Base-by-base conservation (phyloP, 2,329 filamentous ascomycete species). In the Ceratocystis albifundus region DNA sequence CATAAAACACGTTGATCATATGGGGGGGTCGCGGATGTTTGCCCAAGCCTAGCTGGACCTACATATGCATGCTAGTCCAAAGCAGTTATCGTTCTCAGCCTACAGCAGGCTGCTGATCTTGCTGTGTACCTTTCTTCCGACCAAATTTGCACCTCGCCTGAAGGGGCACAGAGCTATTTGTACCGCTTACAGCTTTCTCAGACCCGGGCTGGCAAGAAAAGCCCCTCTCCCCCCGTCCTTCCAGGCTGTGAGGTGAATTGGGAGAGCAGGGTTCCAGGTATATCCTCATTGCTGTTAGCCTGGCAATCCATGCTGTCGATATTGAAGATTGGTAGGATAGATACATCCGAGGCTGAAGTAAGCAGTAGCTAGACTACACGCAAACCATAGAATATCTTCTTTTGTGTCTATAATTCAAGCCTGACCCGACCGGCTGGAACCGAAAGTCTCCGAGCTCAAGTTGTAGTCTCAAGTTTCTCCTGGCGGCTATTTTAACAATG, bases 371-470 rank as follows among this genome's bases (percentile, higher is more conserved):
- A 53, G 22, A 53, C 48, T 25, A 10, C 8, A 22, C 8, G 10
- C 12, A 10, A 22, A 53, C 20, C 36, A 28, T 12, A 10, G 1
- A 12, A 15, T 15, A 15, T 53, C 12, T 53, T 53, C 48, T 28
- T 53, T 28, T 12, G 50, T 50, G 45, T 30, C 44, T 63, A 30
- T 6, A 36, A 36, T 59, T 30, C 17, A 8, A 48, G 45, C 10
- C 12, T 2, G 62, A 63, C 62, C 62, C 62, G 62, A 50, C 44
- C 53, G 62, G 12, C 46, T 63, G 62, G 62, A 50, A 30, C 62
- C 62, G 62, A 63, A 48, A 50, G 15, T 50, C 44, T 50, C 62
- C 62, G 30, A 48, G 44, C n/a, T 63, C 62, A 63, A 53, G 28
- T 30, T 28, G 44, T 30, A 15, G 55, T 59, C 55, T 59, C 55